A percentile compares a stretch with the other conserved stretches of the same genome.
phyloP scores from a whole-genome alignment of 2,329 filamentous ascomycete genomes.

The Penicillium sp. region DNA sequence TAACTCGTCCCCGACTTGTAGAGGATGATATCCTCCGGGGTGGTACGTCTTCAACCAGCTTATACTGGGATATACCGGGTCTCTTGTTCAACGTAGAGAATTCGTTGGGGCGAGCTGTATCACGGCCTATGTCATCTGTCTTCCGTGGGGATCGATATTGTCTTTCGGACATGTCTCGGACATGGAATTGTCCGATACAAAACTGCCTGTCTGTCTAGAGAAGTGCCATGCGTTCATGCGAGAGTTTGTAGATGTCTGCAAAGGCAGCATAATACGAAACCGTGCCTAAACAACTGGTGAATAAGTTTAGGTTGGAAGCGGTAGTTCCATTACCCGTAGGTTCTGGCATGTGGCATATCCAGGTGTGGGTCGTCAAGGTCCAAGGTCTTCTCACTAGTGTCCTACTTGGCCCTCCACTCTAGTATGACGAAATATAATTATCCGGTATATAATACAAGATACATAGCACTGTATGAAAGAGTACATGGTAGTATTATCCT shows the following conservation, averaged over 20 bases:
- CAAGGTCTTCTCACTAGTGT: neutral
- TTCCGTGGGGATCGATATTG: neutral
- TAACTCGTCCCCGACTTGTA: constrained; percentile 10
- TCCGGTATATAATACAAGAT: neutral
- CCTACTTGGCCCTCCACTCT: too few species aligned
- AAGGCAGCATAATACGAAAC: neutral
- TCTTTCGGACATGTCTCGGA: neutral
- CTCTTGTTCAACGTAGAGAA: neutral
- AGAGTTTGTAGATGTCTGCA: too few species aligned
- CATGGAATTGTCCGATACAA: neutral
- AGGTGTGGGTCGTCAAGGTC: neutral
- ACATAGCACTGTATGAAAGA: neutral
- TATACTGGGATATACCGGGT: constrained; percentile 3
- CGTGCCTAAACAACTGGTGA: too few species aligned
- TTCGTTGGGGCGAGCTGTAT: neutral
- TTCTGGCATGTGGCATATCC: neutral
- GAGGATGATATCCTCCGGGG: constrained; percentile 12
- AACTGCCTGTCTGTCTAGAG: neutral
- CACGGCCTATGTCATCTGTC: neutral
- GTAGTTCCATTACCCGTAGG: neutral
- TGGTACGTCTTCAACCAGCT: constrained; percentile 5
- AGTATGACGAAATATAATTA: neutral
- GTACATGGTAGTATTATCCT: neutral
- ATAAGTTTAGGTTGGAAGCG: neutral
- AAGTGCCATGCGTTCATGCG: neutral